These are phyloP conservation scores for Chondrostereum purpureum DNA, from an alignment of 1,284 basidiomycete genomes.

Conservation along the genomic window DNA sequence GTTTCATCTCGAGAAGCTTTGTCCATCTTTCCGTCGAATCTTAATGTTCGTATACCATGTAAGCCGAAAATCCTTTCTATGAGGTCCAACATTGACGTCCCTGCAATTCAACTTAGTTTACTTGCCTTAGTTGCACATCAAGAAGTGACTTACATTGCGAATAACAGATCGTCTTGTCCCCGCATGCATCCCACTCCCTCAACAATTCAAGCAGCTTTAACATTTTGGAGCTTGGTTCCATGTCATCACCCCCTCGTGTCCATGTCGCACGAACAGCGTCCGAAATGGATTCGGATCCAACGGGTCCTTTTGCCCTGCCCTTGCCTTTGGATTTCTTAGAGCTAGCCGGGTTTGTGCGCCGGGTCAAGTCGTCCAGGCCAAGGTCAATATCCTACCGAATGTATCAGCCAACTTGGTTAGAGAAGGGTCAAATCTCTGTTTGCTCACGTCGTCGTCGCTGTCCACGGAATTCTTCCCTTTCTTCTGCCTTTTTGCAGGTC, in stretches of 20 bases:
- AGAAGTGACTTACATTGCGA: slow-evolving; percentile 52
- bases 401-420: too few relatives aligned
- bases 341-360: slow-evolving; percentile 13
- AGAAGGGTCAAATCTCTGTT: too few relatives aligned
- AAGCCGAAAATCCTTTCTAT: slow-evolving; percentile 51
- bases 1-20: slow-evolving; percentile 41
- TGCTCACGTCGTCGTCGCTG: too few relatives aligned
- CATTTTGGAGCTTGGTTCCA: slow-evolving; percentile 69
- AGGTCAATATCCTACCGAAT: slow-evolving; percentile 15
- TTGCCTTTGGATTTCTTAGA: slow-evolving; percentile 19
- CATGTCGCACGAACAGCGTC: slow-evolving; percentile 42
- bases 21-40: slow-evolving; percentile 64
- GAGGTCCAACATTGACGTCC: slow-evolving; percentile 68
- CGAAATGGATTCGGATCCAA: slow-evolving; percentile 20
- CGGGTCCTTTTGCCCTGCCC: slow-evolving; percentile 13
- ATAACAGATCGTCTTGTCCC: slow-evolving; percentile 65
- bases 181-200: slow-evolving; percentile 51
- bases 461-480: slow-evolving; percentile 15
- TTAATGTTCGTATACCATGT: slow-evolving; percentile 49
- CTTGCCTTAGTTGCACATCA: slow-evolving; percentile 1
- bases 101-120: slow-evolving; percentile 30
- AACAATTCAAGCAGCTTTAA: slow-evolving; percentile 44
- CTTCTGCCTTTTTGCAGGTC: slow-evolving; percentile 20
- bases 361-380: slow-evolving; percentile 17
- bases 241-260: slow-evolving; percentile 46